These are phyloP conservation scores for Botrytis fragariae DNA, from an alignment of 2,329 filamentous ascomycete species.

Conservation along the genomic window DNA sequence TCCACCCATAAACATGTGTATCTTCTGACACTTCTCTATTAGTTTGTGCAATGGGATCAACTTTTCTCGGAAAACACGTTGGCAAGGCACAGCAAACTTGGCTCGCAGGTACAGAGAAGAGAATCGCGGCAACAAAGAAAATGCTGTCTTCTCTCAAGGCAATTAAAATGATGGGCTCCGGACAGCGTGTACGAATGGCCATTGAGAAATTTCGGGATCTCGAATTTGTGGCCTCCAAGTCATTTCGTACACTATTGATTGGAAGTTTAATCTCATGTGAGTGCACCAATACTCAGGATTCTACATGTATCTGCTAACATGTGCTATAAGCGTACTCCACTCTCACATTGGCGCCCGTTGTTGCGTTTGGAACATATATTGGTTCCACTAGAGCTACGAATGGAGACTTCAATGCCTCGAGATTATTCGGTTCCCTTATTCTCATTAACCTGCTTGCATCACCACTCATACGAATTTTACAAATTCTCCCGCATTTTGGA, in stretches of 20 bases:
- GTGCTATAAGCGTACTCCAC: background rate
- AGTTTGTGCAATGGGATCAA: constrained; percentile 7
- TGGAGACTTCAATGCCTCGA: background rate
- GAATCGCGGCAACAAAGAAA: constrained; percentile 33
- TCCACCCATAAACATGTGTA: background rate
- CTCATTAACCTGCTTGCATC: background rate
- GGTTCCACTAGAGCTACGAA: background rate
- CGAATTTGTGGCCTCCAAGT: background rate
- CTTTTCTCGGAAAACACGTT: constrained; percentile 26
- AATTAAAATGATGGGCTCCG: constrained; percentile 40
- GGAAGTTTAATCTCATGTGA: background rate
- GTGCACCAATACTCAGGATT: background rate
- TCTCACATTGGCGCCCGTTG: background rate
- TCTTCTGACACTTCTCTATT: background rate
- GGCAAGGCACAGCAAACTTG: constrained; percentile 34
- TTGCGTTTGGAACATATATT: background rate
- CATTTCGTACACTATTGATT: background rate
- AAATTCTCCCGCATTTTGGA: background rate
- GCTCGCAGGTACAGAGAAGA: constrained; percentile 35
- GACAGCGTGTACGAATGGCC: constrained; percentile 18
- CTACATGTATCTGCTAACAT: background rate
- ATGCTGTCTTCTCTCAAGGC: constrained; percentile 37
- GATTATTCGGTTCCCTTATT: background rate
- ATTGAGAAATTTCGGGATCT: constrained; percentile 23
- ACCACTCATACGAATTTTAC: background rate